Evolutionary conservation across 331 rosid genomes (phyloP).

Genomic region (Malus hybrid): DNA sequence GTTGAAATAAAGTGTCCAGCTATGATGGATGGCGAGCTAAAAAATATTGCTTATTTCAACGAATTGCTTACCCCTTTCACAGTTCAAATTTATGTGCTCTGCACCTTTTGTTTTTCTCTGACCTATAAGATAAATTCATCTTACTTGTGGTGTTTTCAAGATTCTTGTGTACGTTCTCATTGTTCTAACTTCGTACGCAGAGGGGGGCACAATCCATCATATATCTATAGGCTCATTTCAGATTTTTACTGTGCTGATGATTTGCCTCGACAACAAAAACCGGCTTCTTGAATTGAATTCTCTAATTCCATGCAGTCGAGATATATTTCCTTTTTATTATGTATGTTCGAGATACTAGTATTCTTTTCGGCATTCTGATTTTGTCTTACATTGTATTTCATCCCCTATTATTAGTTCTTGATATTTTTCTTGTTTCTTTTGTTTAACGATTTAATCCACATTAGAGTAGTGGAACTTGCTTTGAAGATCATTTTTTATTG

Average conservation of each 20-base stretch:
- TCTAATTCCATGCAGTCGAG: not conserved
- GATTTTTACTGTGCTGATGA: constrained; percentile 4
- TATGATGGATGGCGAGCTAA: not conserved
- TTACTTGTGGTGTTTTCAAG: not conserved
- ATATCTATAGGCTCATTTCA: constrained; percentile 3
- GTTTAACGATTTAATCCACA: too few relatives aligned
- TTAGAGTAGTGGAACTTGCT: too few relatives aligned
- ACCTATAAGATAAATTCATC: not conserved
- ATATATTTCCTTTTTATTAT: not conserved
- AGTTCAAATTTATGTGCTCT: not conserved
- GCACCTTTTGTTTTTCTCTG: not conserved
- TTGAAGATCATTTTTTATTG: too few relatives aligned
- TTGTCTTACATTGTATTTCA: not conserved
- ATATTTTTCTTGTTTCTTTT: too few relatives aligned
- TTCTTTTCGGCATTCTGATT: not conserved
- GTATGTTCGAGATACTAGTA: not conserved
- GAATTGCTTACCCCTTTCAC: not conserved
- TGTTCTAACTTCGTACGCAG: not conserved
- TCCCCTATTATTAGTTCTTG: not conserved
- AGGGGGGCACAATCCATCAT: constrained; percentile 9
- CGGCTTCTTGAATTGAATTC: not conserved
- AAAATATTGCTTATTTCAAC: not conserved
- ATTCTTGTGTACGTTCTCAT: not conserved
- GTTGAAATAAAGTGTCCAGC: not conserved
- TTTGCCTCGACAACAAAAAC: constrained; percentile 1